Evolutionary conservation across 2,329 filamentous ascomycete genomes (phyloP).

Genomic region (Neoascochyta sp.): DNA sequence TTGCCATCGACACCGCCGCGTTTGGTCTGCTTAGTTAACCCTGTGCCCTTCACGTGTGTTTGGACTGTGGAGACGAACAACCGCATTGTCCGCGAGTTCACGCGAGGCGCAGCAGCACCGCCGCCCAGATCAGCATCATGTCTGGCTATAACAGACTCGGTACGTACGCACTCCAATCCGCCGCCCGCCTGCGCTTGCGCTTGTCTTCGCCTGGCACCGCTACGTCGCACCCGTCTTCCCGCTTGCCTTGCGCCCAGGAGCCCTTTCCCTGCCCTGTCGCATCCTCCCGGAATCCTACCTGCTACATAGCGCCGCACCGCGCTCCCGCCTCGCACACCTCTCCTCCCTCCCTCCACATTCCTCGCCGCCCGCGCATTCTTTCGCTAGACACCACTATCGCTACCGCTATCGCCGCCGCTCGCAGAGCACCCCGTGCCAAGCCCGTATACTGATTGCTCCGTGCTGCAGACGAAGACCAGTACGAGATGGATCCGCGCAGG

Average conservation of each 20-base stretch:
- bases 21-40: constrained; percentile 12
- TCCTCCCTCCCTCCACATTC: constrained; percentile 7
- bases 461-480: constrained; percentile 25
- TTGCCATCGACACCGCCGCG: constrained; percentile 18
- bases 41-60: constrained; percentile 13
- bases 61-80: constrained; percentile 13
- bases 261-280: constrained; percentile 8
- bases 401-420: constrained; percentile 2
- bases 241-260: constrained; percentile 13
- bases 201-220: too few relatives aligned
- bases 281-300: constrained; percentile 2
- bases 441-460: constrained; percentile 16
- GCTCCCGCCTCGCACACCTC: constrained; percentile 3
- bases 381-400: constrained; percentile 7
- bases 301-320: constrained; percentile 6
- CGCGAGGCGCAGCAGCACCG: constrained; percentile 23
- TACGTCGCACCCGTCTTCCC: constrained; percentile 10
- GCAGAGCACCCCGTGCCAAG: constrained; percentile 13
- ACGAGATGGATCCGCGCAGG: constrained; percentile 52
- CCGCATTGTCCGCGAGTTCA: constrained; percentile 15
- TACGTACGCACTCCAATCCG: constrained; percentile 27
- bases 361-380: constrained; percentile 9
- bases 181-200: too few relatives aligned
- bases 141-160: constrained; percentile 38
- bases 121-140: constrained; percentile 18